Conservation (phyloP, 345 rosid genomes). For the Linum usitatissimum region DNA sequence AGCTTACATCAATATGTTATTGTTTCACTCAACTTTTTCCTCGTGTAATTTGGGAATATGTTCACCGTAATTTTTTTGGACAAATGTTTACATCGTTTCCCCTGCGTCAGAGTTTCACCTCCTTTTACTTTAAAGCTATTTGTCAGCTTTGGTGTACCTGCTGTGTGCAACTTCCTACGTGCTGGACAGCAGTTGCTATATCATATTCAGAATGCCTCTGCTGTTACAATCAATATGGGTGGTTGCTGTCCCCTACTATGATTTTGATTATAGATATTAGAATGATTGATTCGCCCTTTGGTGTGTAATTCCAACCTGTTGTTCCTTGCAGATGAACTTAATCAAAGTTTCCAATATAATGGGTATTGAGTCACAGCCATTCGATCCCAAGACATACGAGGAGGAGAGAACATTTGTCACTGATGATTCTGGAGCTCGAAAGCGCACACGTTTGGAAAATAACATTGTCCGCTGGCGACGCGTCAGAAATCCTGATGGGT, state of each 20-base stretch:
- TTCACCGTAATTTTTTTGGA: not conserved
- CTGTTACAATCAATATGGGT: not conserved
- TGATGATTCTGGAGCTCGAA: conserved; percentile 73
- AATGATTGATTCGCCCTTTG: not conserved
- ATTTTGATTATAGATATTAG: not conserved
- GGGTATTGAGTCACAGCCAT: conserved; percentile 90
- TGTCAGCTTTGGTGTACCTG: not conserved
- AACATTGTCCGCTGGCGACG: conserved; percentile 86
- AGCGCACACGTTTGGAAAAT: conserved; percentile 77
- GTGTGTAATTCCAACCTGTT: not conserved
- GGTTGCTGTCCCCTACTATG: not conserved
- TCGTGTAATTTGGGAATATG: too few species aligned
- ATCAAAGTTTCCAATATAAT: conserved; percentile 92
- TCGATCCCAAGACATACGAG: conserved; percentile 84
- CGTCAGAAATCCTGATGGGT: conserved; percentile 59
- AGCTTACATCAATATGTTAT: not conserved
- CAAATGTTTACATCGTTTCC: not conserved
- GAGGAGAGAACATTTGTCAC: conserved; percentile 84
- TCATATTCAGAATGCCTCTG: not conserved
- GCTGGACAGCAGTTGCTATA: not conserved
- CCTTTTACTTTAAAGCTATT: not conserved
- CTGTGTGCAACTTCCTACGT: not conserved
- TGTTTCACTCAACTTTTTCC: not conserved
- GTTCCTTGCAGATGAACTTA: conserved; percentile 66
- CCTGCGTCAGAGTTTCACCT: not conserved